Percentiles rank a stretch among this genome's conserved stretches.
phyloP scores from a whole-genome alignment of 345 rosid genomes.

The Melastoma malabathricum region DNA sequence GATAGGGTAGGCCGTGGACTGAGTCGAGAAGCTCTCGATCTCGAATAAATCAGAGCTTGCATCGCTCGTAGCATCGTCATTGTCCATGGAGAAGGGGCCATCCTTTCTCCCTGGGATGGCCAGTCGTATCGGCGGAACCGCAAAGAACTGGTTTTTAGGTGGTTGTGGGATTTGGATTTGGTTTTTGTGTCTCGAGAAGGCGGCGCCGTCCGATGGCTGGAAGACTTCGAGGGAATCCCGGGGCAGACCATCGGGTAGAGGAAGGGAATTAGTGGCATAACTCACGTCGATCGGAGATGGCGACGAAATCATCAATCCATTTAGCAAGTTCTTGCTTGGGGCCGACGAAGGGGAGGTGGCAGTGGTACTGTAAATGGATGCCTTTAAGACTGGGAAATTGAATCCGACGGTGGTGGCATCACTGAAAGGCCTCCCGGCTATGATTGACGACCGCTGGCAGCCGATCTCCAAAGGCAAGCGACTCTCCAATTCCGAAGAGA shows the following conservation, averaged over 20 bases:
- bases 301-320: background rate
- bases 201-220: conserved; percentile 9
- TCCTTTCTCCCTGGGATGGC: background rate
- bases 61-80: conserved; percentile 68
- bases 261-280: background rate
- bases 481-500: conserved; percentile 14
- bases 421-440: conserved; percentile 10
- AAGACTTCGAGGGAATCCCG: conserved; percentile 50
- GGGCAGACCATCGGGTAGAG: conserved; percentile 25
- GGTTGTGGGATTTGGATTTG: background rate
- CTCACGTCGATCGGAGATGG: conserved; percentile 3
- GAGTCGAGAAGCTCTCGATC: conserved; percentile 90
- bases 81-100: conserved; percentile 1
- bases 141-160: too few species aligned
- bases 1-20: conserved; percentile 19
- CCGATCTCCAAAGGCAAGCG: conserved; percentile 9
- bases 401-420: conserved; percentile 17
- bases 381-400: conserved; percentile 34
- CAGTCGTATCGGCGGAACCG: too few species aligned
- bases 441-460: conserved; percentile 9
- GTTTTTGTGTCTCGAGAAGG: conserved; percentile 5
- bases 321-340: conserved; percentile 8
- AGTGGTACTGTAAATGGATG: conserved; percentile 3
- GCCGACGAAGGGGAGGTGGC: conserved; percentile 10
- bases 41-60: conserved; percentile 92